Base-by-base conservation (phyloP, 1,284 basidiomycete species). In the Butyriboletus appendiculatus region DNA sequence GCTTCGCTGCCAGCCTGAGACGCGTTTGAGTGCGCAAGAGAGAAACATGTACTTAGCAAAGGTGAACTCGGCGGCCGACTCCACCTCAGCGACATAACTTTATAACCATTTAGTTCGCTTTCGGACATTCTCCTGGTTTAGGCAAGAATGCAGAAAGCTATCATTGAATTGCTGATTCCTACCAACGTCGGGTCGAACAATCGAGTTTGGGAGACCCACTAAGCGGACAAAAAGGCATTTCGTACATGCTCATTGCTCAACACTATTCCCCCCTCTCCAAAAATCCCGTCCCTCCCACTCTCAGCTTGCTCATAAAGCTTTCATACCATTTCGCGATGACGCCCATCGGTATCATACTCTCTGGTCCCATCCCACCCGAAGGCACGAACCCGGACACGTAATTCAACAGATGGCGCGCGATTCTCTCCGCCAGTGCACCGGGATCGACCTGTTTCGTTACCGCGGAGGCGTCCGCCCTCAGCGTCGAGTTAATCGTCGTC, bases 301-400 rank as follows among this genome's bases (percentile, higher is more conserved):
- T 81, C 26, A 94, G 72, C 71, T 95, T 95, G n/a, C 73, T 70
- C 61, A 84, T 66, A 62, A 95, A 91, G 57, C 65, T 83, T 50
- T 94, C 90, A 67, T 94, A 94, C 93, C 93, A 96, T 63, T 78
- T 84, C 56, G 81, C 81, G 53, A 96, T 82, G 44, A 91, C 66
- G 28, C 77, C 79, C 75, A 95, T 81, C n/a, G 91, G 90, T 5
- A 95, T 79, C 58, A 82, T 73, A 32, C 81, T 81, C 44, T 92
- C 85, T 1, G 84, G 82, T 4, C 80, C 77, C 37, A 85, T 55
- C n/a, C 65, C 80, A 38, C 75, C 67, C 9, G 76, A 80, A 4
- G 81, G 74, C 8, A 77, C 80, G 65, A 95, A 96, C 1, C 91
- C 85, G 38, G 89, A 85, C 5, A 95, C 67, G 66, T 92, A 95